phyloP scores from a whole-genome alignment of 78 protist genomes.

The Dictyostelium intermedium region DNA sequence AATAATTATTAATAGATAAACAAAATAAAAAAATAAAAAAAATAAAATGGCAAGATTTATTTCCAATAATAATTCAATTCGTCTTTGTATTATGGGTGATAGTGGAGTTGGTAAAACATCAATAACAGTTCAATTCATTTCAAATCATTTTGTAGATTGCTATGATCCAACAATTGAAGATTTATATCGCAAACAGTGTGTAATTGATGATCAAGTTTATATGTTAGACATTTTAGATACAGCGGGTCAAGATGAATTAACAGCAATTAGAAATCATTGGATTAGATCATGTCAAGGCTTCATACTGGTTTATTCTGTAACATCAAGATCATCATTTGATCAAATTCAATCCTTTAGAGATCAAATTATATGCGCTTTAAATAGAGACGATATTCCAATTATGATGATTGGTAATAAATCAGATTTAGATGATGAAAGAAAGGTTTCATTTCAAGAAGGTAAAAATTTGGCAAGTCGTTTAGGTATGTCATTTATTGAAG shows the following conservation, averaged over 20 bases:
- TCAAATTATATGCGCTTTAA: constrained; percentile 91
- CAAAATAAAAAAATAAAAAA: no score
- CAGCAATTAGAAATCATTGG: constrained; percentile 93
- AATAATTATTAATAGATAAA: no score
- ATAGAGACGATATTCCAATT: constrained; percentile 90
- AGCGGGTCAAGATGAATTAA: constrained; percentile 99
- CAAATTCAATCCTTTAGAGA: constrained; percentile 86
- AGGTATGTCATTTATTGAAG: constrained; percentile 83
- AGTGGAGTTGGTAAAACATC: constrained; percentile 51
- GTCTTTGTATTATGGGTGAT: constrained; percentile 52
- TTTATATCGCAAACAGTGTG: constrained; percentile 93
- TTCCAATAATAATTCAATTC: neutral
- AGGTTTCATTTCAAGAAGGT: constrained; percentile 82
- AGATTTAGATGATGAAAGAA: constrained; percentile 87
- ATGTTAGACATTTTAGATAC: constrained; percentile 78
- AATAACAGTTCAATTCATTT: constrained; percentile 19
- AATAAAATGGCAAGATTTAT: neutral
- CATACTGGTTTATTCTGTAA: constrained; percentile 96
- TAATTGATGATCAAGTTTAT: constrained; percentile 63
- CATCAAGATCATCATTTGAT: constrained; percentile 94
- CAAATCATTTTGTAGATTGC: constrained; percentile 72
- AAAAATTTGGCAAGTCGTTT: constrained; percentile 66
- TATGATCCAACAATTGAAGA: constrained; percentile 99
- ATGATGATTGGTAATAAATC: constrained; percentile 99
- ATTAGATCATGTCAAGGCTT: constrained; percentile 98